Conservation (phyloP, 768 basidiomycete species). For the Tricholoma saponaceum region DNA sequence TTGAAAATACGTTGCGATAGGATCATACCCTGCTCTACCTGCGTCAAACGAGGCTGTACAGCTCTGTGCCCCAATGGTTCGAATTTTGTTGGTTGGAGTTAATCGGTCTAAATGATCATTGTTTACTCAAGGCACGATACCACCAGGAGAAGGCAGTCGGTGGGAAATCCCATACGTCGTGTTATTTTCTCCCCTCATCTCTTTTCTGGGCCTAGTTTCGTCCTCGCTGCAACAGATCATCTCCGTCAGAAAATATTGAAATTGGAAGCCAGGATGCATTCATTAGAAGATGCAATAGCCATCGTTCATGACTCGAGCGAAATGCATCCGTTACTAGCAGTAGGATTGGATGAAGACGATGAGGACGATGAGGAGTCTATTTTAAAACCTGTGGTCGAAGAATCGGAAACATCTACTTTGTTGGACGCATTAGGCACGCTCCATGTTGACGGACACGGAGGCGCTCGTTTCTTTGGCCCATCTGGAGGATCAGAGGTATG, state of each 20-base stretch:
- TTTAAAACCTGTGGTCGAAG: constrained; percentile 23
- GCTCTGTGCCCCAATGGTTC: constrained; percentile 52
- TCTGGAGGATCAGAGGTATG: constrained; percentile 48
- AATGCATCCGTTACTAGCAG: constrained; percentile 40
- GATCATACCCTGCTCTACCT: constrained; percentile 43
- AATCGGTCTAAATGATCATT: background rate
- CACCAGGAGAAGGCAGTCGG: constrained; percentile 53
- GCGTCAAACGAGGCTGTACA: constrained; percentile 47
- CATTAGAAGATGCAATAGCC: constrained; percentile 53
- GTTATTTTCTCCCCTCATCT: background rate
- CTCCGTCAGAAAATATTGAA: constrained; percentile 40
- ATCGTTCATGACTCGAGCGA: constrained; percentile 38
- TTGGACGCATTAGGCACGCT: constrained; percentile 41
- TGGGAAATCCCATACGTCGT: constrained; percentile 18
- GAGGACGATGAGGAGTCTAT: constrained; percentile 27
- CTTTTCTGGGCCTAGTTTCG: constrained; percentile 33
- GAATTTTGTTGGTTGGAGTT: constrained; percentile 4
- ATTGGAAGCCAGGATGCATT: constrained; percentile 48
- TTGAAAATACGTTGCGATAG: constrained; percentile 39
- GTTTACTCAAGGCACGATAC: constrained; percentile 39
- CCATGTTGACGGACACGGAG: constrained; percentile 38
- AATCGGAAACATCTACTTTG: constrained; percentile 21
- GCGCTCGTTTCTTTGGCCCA: constrained; percentile 41
- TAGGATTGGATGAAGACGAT: constrained; percentile 11
- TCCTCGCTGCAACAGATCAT: constrained; percentile 49